These are phyloP conservation scores for Coniochaeta prunicola DNA, from an alignment of 2,329 filamentous ascomycete genomes.

Conservation along the genomic window DNA sequence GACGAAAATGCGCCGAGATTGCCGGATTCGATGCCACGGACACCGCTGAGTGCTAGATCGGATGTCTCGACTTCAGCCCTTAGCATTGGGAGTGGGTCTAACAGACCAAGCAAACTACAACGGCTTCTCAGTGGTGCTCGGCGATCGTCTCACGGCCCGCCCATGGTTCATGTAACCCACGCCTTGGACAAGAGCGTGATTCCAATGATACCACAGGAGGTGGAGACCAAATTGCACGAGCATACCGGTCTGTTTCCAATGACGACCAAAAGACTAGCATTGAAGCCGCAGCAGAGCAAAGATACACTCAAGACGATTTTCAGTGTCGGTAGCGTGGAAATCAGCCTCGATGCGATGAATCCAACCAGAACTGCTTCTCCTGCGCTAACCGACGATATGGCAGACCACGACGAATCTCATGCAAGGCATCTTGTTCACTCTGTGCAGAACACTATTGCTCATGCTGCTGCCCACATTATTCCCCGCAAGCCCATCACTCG, in stretches of 20 bases:
- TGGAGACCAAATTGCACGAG: slow-evolving; percentile 27
- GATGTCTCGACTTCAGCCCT: slow-evolving; percentile 21
- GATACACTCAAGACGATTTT: slow-evolving; percentile 43
- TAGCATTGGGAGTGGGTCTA: slow-evolving; percentile 26
- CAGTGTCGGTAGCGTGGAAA: slow-evolving; percentile 39
- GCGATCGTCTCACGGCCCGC: slow-evolving; percentile 17
- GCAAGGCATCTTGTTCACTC: slow-evolving; percentile 10
- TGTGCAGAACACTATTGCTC: slow-evolving; percentile 11
- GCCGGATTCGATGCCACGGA: slow-evolving; percentile 17
- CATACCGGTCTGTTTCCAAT: slow-evolving; percentile 25
- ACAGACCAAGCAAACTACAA: slow-evolving; percentile 30
- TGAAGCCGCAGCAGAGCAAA: slow-evolving; percentile 33
- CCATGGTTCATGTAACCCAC: slow-evolving; percentile 24
- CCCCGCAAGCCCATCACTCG: slow-evolving; percentile 22
- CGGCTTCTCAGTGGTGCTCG: slow-evolving; percentile 29
- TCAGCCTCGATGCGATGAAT: slow-evolving; percentile 15
- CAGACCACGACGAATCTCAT: slow-evolving; percentile 12
- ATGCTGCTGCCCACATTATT: slow-evolving; percentile 19
- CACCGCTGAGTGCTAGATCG: slow-evolving; percentile 18
- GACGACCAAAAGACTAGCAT: slow-evolving; percentile 25
- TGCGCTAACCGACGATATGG: slow-evolving; percentile 2
- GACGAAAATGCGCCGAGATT: slow-evolving; percentile 11
- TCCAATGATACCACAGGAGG: slow-evolving; percentile 26
- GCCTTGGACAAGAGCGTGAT: slow-evolving; percentile 21
- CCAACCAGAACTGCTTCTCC: neutral